Conservation (phyloP, 768 basidiomycete species). For the Xanthoconium stramineum region DNA sequence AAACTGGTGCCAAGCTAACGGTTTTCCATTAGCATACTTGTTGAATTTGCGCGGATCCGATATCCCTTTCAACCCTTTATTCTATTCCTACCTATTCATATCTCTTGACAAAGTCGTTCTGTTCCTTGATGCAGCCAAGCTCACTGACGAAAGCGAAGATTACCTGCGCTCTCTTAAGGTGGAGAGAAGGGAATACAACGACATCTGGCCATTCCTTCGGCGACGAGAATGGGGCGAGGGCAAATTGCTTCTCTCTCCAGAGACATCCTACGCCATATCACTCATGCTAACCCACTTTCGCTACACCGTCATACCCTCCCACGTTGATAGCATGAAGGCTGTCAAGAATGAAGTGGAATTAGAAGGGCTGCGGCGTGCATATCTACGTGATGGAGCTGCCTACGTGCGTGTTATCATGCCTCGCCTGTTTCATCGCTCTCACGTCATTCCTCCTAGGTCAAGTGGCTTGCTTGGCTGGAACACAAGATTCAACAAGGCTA, state of each 20-base stretch:
- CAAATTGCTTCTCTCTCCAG: slow-evolving; percentile 69
- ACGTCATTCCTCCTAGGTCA: slow-evolving; percentile 41
- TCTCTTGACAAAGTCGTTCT: slow-evolving; percentile 58
- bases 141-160: slow-evolving; percentile 51
- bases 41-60: slow-evolving; percentile 89
- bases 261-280: slow-evolving; percentile 80
- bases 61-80: slow-evolving; percentile 89
- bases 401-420: slow-evolving; percentile 49
- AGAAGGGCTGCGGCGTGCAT: slow-evolving; percentile 78
- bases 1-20: slow-evolving; percentile 1
- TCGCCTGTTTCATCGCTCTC: slow-evolving; percentile 6
- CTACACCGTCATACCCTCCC: slow-evolving; percentile 68
- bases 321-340: slow-evolving; percentile 74
- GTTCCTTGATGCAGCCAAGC: slow-evolving; percentile 72
- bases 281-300: slow-evolving; percentile 82
- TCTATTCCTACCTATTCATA: slow-evolving; percentile 83
- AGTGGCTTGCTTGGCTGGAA: slow-evolving; percentile 92
- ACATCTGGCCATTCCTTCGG: slow-evolving; percentile 76
- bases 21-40: slow-evolving; percentile 59
- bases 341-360: slow-evolving; percentile 89
- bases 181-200: slow-evolving; percentile 64
- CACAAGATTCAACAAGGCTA: slow-evolving; percentile 71
- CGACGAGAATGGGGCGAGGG: slow-evolving; percentile 76
- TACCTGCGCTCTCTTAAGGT: slow-evolving; percentile 62
- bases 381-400: slow-evolving; percentile 86